Conservation (phyloP, 1,284 basidiomycete genomes). For the Fomitopsis pinicola region DNA sequence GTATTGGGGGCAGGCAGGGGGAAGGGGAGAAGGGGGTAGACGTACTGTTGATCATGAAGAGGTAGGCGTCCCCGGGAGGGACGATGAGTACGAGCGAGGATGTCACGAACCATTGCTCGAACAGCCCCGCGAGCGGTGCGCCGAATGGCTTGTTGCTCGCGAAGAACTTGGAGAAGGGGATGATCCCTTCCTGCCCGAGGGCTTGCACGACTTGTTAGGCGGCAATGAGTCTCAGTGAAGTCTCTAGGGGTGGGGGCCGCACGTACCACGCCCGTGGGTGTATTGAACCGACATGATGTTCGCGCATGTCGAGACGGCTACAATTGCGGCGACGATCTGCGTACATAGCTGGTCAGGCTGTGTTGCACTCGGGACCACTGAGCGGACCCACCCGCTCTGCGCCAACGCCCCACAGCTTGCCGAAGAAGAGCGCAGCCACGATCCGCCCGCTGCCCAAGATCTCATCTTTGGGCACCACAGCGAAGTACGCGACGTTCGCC, state of each 20-base stretch:
- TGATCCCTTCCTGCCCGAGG: slow-evolving; percentile 59
- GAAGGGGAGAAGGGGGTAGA: slow-evolving; percentile 20
- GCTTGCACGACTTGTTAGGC: slow-evolving; percentile 56
- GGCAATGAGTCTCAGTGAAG: background rate
- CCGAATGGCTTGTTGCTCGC: slow-evolving; percentile 60
- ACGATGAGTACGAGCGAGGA: slow-evolving; percentile 42
- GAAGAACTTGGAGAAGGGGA: slow-evolving; percentile 55
- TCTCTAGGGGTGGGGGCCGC: background rate
- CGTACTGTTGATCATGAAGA: slow-evolving; percentile 62
- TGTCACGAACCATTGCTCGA: slow-evolving; percentile 49
- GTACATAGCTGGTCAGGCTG: background rate
- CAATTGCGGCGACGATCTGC: slow-evolving; percentile 54
- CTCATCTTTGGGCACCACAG: slow-evolving; percentile 61
- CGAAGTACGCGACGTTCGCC: slow-evolving; percentile 67
- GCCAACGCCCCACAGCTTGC: slow-evolving; percentile 57
- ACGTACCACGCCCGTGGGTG: slow-evolving; percentile 55
- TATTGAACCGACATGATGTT: slow-evolving; percentile 61
- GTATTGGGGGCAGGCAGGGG: background rate
- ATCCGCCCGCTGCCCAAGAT: slow-evolving; percentile 58
- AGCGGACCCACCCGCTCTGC: slow-evolving; percentile 46
- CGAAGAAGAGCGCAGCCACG: slow-evolving; percentile 65
- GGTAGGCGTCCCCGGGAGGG: slow-evolving; percentile 64
- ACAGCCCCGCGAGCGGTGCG: slow-evolving; percentile 53
- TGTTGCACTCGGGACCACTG: background rate
- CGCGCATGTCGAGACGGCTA: slow-evolving; percentile 60